Percentiles rank a stretch among this genome's conserved stretches.
Evolutionary conservation across 78 protist genomes (phyloP).

Genomic region (Dictyostelium brefeldianum): DNA sequence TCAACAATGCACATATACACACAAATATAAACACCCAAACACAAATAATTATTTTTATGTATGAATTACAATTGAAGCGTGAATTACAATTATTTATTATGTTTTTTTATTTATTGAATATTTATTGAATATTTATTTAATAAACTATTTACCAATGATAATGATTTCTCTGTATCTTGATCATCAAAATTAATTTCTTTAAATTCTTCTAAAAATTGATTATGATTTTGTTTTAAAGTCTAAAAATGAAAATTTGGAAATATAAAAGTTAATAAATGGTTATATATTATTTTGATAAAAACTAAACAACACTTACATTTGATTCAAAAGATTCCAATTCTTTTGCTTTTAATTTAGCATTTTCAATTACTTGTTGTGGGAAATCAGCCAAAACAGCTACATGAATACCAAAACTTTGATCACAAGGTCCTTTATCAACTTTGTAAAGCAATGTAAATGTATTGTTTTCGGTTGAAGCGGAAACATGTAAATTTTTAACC

Average conservation of each 20-base stretch:
- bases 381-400: constrained; percentile 94
- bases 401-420: constrained; percentile 95
- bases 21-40: too few relatives aligned
- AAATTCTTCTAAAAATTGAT: constrained; percentile 63
- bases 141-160: constrained; percentile 23
- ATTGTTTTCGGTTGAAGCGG: constrained; percentile 67
- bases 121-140: constrained; percentile 41
- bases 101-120: constrained; percentile 8
- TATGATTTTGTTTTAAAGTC: constrained; percentile 47
- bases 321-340: constrained; percentile 92
- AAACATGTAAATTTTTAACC: constrained; percentile 88
- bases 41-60: too few relatives aligned
- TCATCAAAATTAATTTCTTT: constrained; percentile 36
- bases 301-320: background rate
- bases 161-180: background rate
- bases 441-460: constrained; percentile 85
- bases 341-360: constrained; percentile 89
- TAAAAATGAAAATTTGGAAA: background rate
- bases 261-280: background rate
- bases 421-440: constrained; percentile 92
- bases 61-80: too few relatives aligned
- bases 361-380: constrained; percentile 75
- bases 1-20: too few relatives aligned
- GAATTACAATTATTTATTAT: too few relatives aligned
- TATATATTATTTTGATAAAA: background rate